Conservation (phyloP, 768 basidiomycete genomes). For the Termitomyces titanicus region DNA sequence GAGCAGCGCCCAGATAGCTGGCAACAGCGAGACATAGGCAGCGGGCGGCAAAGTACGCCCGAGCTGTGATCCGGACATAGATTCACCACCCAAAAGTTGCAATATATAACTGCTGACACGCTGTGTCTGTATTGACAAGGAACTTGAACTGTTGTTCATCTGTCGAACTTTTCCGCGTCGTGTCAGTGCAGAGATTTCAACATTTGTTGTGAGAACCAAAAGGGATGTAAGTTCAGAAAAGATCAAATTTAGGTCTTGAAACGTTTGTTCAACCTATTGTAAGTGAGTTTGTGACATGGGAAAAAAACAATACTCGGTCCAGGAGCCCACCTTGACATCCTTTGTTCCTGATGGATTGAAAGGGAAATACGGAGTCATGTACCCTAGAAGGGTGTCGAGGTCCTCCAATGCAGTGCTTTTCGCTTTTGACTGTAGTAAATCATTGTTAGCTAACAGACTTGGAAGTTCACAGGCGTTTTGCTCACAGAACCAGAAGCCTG, state of each 20-base stretch:
- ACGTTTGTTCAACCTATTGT: slow-evolving; percentile 56
- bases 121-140: slow-evolving; percentile 38
- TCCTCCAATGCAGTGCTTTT: slow-evolving; percentile 35
- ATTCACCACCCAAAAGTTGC: slow-evolving; percentile 52
- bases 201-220: slow-evolving; percentile 39
- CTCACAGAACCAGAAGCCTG: slow-evolving; percentile 37
- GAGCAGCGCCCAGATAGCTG: slow-evolving; percentile 75
- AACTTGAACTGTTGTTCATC: slow-evolving; percentile 10
- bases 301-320: no score
- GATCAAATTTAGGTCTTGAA: slow-evolving; percentile 69
- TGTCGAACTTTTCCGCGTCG: slow-evolving; percentile 20
- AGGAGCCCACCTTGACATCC: slow-evolving; percentile 66
- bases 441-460: neutral
- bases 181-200: slow-evolving; percentile 13
- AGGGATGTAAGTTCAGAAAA: slow-evolving; percentile 78
- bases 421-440: slow-evolving; percentile 21
- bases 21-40: slow-evolving; percentile 66
- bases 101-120: slow-evolving; percentile 60
- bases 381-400: slow-evolving; percentile 56
- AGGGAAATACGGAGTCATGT: slow-evolving; percentile 86
- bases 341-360: slow-evolving; percentile 47
- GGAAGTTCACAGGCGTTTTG: slow-evolving; percentile 1
- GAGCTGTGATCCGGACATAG: slow-evolving; percentile 37
- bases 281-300: slow-evolving; percentile 4
- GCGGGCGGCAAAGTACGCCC: slow-evolving; percentile 47